These are phyloP conservation scores for Fusarium kyushuense DNA, from an alignment of 2,329 filamentous ascomycete genomes.

Conservation along the genomic window DNA sequence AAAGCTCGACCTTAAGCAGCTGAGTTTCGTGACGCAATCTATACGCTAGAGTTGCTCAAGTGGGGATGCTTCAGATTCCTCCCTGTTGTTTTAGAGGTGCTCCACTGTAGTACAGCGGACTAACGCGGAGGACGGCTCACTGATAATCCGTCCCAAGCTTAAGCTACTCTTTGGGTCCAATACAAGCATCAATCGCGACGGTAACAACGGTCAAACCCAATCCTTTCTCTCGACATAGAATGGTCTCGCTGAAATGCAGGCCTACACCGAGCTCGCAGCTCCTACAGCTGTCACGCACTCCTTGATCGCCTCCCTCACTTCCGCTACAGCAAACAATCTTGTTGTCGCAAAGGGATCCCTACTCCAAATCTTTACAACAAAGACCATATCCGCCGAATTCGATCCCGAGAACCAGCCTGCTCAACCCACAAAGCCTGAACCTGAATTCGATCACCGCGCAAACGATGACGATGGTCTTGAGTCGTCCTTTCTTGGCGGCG, in stretches of 20 bases:
- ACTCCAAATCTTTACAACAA: slow-evolving; percentile 88
- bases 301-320: slow-evolving; percentile 80
- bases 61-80: slow-evolving; percentile 19
- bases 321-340: slow-evolving; percentile 82
- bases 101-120: neutral
- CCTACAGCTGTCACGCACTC: slow-evolving; percentile 95
- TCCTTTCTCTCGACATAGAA: slow-evolving; percentile 44
- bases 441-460: slow-evolving; percentile 64
- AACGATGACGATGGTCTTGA: slow-evolving; percentile 74
- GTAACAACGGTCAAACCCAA: slow-evolving; percentile 14
- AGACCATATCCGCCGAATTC: slow-evolving; percentile 73
- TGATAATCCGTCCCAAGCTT: slow-evolving; percentile 31
- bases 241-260: slow-evolving; percentile 78
- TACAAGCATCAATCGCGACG: slow-evolving; percentile 35
- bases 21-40: slow-evolving; percentile 46
- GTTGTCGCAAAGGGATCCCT: slow-evolving; percentile 92
- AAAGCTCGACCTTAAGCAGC: slow-evolving; percentile 35
- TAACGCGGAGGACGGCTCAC: slow-evolving; percentile 21
- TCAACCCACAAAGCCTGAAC: slow-evolving; percentile 56
- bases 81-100: slow-evolving; percentile 2
- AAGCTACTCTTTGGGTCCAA: slow-evolving; percentile 42
- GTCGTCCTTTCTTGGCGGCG: slow-evolving; percentile 73
- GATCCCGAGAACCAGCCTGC: slow-evolving; percentile 58
- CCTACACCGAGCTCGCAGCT: slow-evolving; percentile 94
- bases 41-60: slow-evolving; percentile 33